phyloP scores from a whole-genome alignment of 2,329 filamentous ascomycete species.

The Aspergillus sp. region DNA sequence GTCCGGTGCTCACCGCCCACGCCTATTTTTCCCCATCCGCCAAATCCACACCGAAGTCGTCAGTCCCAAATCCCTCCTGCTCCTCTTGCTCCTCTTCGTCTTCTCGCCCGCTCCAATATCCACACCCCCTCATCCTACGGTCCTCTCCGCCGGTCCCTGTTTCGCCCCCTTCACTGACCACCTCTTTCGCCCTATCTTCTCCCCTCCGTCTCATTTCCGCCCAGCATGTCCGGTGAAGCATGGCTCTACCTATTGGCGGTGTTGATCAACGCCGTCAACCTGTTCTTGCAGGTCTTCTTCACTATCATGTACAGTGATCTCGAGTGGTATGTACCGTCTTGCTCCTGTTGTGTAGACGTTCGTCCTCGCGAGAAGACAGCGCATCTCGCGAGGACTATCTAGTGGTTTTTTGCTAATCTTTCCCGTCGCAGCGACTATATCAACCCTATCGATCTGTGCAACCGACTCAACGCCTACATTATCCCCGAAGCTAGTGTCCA shows the following conservation, averaged over 20 bases:
- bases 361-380: background rate
- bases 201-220: slow-evolving; percentile 12
- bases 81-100: slow-evolving; percentile 17
- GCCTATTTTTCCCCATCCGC: slow-evolving; percentile 17
- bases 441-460: slow-evolving; percentile 99
- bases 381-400: slow-evolving; percentile 19
- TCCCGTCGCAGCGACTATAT: slow-evolving; percentile 79
- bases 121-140: slow-evolving; percentile 16
- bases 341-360: background rate
- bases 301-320: slow-evolving; percentile 99
- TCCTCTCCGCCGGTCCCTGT: slow-evolving; percentile 8
- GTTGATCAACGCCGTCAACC: slow-evolving; percentile 99
- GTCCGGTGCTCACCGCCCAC: slow-evolving; percentile 15
- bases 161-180: slow-evolving; percentile 2
- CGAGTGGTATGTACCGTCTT: slow-evolving; percentile 72
- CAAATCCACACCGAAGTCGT: background rate
- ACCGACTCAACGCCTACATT: slow-evolving; percentile 99
- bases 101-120: slow-evolving; percentile 12
- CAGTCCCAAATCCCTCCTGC: slow-evolving; percentile 10
- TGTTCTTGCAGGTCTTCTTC: slow-evolving; percentile 99
- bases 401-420: slow-evolving; percentile 22
- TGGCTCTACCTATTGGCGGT: slow-evolving; percentile 98
- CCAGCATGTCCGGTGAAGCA: slow-evolving; percentile 90
- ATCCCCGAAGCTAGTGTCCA: slow-evolving; percentile 97
- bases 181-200: slow-evolving; percentile 9